Conservation (phyloP, 2,329 filamentous ascomycete genomes). For the Claviceps arundinis region DNA sequence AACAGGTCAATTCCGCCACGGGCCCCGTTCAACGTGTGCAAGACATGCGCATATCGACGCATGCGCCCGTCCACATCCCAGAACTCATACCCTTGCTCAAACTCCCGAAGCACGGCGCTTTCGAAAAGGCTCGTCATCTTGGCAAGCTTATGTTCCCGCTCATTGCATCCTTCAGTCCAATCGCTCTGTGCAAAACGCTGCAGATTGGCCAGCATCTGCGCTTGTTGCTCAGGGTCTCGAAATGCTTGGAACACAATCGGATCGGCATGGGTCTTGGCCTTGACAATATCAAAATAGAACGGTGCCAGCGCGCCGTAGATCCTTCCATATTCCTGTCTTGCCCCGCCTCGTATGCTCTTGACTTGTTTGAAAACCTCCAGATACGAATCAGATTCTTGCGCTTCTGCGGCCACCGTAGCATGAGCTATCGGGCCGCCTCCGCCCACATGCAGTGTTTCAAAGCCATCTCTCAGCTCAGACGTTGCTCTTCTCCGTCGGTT, state of each 20-base stretch:
- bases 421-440: constrained; percentile 4
- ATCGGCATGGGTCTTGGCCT: constrained; percentile 60
- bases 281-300: constrained; percentile 73
- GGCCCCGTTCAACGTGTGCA: constrained; percentile 72
- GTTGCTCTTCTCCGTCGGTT: constrained; percentile 33
- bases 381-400: constrained; percentile 48
- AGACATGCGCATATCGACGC: constrained; percentile 76
- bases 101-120: constrained; percentile 78
- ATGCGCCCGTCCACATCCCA: constrained; percentile 83
- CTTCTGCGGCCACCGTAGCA: constrained; percentile 28
- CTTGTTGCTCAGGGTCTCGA: constrained; percentile 78
- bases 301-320: constrained; percentile 80
- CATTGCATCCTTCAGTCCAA: constrained; percentile 58
- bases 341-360: constrained; percentile 69
- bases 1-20: constrained; percentile 70
- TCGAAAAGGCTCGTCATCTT: constrained; percentile 76
- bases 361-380: constrained; percentile 57
- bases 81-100: constrained; percentile 80
- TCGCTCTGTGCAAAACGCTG: constrained; percentile 69
- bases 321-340: constrained; percentile 80
- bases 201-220: constrained; percentile 74
- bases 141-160: constrained; percentile 58
- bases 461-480: constrained; percentile 46
- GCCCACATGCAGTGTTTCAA: constrained; percentile 59
- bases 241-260: constrained; percentile 79